Conservation (phyloP, 768 basidiomycete species). For the Russula compacta region DNA sequence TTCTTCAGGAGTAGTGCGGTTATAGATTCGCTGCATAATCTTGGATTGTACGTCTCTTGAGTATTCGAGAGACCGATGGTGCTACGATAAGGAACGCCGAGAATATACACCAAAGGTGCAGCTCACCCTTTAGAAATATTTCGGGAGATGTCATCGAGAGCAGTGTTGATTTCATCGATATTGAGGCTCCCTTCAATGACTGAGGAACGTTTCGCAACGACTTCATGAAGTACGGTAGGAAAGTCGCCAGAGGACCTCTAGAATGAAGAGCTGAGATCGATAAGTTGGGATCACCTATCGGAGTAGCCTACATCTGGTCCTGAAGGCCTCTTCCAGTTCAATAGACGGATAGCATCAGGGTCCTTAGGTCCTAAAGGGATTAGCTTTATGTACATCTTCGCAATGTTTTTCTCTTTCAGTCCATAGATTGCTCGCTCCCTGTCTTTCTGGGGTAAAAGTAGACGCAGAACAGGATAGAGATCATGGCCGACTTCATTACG, state of each 20-base stretch:
- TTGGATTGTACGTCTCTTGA: conserved; percentile 71
- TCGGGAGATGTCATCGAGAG: conserved; percentile 69
- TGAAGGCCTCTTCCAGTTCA: conserved; percentile 85
- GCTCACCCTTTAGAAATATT: conserved; percentile 68
- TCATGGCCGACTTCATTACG: conserved; percentile 78
- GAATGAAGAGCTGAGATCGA: background rate
- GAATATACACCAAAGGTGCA: background rate
- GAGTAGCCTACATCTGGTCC: conserved; percentile 47
- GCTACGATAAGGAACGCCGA: background rate
- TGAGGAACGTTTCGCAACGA: conserved; percentile 76
- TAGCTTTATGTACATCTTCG: conserved; percentile 85
- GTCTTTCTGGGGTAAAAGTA: conserved; percentile 96
- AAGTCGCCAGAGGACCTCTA: conserved; percentile 81
- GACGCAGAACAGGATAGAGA: conserved; percentile 79
- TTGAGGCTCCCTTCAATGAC: conserved; percentile 65
- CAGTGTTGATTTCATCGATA: conserved; percentile 74
- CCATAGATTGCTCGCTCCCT: conserved; percentile 88
- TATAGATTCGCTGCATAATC: conserved; percentile 68
- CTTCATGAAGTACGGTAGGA: conserved; percentile 76
- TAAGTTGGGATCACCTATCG: background rate
- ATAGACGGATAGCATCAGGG: conserved; percentile 69
- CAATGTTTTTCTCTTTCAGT: conserved; percentile 89
- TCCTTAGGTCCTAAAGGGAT: conserved; percentile 76
- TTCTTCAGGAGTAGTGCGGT: conserved; percentile 74
- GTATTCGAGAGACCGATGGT: background rate